A percentile compares a stretch with the other conserved stretches of the same genome.
These are phyloP conservation scores for Syncephalastrum sp. DNA, from an alignment of 371 early-diverging fungal species.

Conservation along the genomic window DNA sequence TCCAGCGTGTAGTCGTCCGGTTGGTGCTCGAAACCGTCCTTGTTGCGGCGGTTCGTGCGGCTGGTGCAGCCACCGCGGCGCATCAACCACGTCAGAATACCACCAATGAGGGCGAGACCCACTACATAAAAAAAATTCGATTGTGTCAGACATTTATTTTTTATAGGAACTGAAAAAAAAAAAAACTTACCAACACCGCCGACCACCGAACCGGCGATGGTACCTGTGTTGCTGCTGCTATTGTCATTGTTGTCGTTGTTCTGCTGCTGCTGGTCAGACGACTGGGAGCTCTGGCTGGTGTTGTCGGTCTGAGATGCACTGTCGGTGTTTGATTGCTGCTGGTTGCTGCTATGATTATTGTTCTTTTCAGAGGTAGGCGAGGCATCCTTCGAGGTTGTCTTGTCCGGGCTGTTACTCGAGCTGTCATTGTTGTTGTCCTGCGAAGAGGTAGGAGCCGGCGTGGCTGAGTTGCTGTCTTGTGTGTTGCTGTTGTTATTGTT, in stretches of 20 bases:
- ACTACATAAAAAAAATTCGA: constrained; percentile 9
- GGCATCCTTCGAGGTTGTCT: not conserved
- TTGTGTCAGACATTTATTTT: not conserved
- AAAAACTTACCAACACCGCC: constrained; percentile 33
- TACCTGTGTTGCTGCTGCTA: constrained; percentile 19
- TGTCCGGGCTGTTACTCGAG: not conserved
- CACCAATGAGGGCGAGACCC: constrained; percentile 34
- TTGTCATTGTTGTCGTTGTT: constrained; percentile 1
- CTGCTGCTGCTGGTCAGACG: not conserved
- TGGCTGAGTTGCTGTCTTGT: not conserved
- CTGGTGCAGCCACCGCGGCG: constrained; percentile 34
- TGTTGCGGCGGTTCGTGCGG: constrained; percentile 20
- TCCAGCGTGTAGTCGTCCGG: constrained; percentile 18
- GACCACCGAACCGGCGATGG: constrained; percentile 42
- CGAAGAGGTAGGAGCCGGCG: constrained; percentile 2
- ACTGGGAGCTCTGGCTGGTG: not conserved
- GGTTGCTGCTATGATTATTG: too few relatives aligned
- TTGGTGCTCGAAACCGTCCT: constrained; percentile 15
- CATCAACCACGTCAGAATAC: constrained; percentile 30
- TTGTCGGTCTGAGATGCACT: not conserved
- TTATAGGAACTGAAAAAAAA: constrained; percentile 1
- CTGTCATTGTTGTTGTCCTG: not conserved
- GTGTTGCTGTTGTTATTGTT: too few relatives aligned
- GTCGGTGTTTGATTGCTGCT: constrained; percentile 5
- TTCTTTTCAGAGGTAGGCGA: not conserved